These are phyloP conservation scores for Tuber indicum DNA, from an alignment of 495 filamentous ascomycete genomes.

Conservation along the genomic window DNA sequence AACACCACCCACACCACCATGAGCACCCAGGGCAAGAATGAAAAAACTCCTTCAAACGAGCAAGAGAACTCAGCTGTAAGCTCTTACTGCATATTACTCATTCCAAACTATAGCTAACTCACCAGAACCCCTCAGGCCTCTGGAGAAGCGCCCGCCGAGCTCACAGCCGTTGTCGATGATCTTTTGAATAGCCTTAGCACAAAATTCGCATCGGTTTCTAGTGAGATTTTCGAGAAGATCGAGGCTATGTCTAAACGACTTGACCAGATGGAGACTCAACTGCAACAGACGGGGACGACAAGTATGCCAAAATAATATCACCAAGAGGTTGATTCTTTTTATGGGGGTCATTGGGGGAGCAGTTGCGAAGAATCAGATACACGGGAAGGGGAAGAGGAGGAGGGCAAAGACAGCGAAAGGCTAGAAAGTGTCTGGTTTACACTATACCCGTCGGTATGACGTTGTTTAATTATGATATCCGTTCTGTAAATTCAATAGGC, in stretches of 20 bases:
- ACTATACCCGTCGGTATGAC: not conserved
- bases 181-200: slow-evolving; percentile 66
- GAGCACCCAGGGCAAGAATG: not conserved
- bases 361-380: not conserved
- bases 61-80: slow-evolving; percentile 31
- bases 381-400: not conserved
- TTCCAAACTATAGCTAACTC: not conserved
- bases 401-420: not conserved
- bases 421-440: not conserved
- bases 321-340: not conserved
- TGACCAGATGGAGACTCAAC: slow-evolving; percentile 74
- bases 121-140: slow-evolving; percentile 29
- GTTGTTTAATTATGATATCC: not conserved
- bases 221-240: slow-evolving; percentile 76
- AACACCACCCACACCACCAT: not conserved
- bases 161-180: slow-evolving; percentile 49
- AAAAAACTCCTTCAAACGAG: slow-evolving; percentile 1
- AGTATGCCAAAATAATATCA: slow-evolving; percentile 21
- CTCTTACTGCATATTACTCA: not conserved
- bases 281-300: slow-evolving; percentile 45
- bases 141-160: slow-evolving; percentile 51
- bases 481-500: not conserved
- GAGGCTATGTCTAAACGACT: slow-evolving; percentile 90
- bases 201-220: slow-evolving; percentile 57
- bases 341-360: not conserved